Conservation (phyloP, 1,284 basidiomycete species). For the Pseudozyma flocculosa region DNA sequence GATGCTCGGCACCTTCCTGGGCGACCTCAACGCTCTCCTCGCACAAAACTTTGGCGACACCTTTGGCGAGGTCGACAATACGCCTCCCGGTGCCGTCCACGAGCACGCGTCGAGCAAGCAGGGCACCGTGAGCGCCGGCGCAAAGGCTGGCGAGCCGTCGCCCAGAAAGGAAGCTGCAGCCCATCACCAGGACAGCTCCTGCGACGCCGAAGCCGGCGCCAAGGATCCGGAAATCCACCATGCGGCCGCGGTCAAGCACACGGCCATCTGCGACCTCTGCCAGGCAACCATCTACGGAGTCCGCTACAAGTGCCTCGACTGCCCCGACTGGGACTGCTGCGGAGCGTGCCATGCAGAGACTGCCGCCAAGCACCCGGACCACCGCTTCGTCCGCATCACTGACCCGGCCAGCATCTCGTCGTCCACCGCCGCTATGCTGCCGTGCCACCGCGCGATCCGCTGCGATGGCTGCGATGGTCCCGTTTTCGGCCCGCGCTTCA, state of each 20-base stretch:
- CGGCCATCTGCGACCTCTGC: constrained; percentile 13
- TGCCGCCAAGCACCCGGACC: constrained; percentile 17
- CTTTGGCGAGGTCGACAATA: not conserved
- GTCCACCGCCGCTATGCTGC: constrained; percentile 1
- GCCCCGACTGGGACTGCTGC: constrained; percentile 37
- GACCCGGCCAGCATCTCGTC: constrained; percentile 4
- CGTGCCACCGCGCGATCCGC: constrained; percentile 8
- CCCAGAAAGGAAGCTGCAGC: too few relatives aligned
- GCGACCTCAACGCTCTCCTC: not conserved
- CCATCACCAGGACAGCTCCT: too few relatives aligned
- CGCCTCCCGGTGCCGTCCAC: too few relatives aligned
- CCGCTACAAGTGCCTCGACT: constrained; percentile 18
- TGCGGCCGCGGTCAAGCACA: not conserved
- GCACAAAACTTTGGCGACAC: not conserved
- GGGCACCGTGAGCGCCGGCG: too few relatives aligned
- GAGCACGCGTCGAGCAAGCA: too few relatives aligned
- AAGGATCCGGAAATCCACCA: too few relatives aligned
- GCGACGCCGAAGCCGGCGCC: too few relatives aligned
- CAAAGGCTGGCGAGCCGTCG: too few relatives aligned
- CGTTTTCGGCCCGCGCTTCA: constrained; percentile 27
- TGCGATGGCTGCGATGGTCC: constrained; percentile 16
- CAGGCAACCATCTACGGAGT: constrained; percentile 5
- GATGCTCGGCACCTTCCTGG: constrained; percentile 1
- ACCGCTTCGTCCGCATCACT: constrained; percentile 11
- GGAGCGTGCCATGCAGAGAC: constrained; percentile 3